A percentile compares a stretch with the other conserved stretches of the same genome.
phyloP scores from a whole-genome alignment of 2,329 filamentous ascomycete genomes.

The Lachnellula cervina region DNA sequence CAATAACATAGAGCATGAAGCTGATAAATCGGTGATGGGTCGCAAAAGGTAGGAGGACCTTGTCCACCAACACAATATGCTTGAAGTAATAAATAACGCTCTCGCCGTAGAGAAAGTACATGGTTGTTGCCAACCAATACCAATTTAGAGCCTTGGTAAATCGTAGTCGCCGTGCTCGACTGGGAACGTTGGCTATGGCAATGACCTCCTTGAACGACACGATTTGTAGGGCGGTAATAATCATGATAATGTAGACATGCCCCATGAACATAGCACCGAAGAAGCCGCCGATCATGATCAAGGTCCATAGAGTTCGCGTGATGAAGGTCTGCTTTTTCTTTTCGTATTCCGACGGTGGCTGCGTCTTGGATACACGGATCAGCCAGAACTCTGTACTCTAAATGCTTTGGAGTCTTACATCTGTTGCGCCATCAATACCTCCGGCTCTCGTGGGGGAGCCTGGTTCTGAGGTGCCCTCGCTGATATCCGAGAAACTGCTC shows the following conservation, averaged over 20 bases:
- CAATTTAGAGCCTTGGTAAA: conserved; percentile 97
- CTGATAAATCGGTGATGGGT: conserved; percentile 98
- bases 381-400: conserved; percentile 11
- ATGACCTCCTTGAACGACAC: conserved; percentile 99
- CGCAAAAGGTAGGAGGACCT: conserved; percentile 84
- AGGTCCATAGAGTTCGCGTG: conserved; percentile 93
- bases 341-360: conserved; percentile 69
- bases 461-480: conserved; percentile 49
- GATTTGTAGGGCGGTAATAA: conserved; percentile 91
- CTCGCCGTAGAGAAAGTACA: conserved; percentile 99
- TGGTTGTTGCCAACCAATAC: conserved; percentile 98
- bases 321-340: conserved; percentile 99
- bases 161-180: conserved; percentile 79
- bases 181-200: conserved; percentile 91
- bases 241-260: conserved; percentile 92
- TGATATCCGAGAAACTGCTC: conserved; percentile 67
- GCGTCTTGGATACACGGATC: conserved; percentile 17
- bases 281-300: conserved; percentile 94
- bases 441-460: conserved; percentile 23
- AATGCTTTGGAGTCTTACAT: conserved; percentile 28
- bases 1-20: conserved; percentile 96
- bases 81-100: conserved; percentile 99
- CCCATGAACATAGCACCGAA: conserved; percentile 90
- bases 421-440: conserved; percentile 36
- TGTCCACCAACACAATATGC: conserved; percentile 93